Percentiles rank a stretch among this genome's conserved stretches.
These are phyloP conservation scores for Phytophthora tentaculata DNA, from an alignment of 352 stramenopile genomes.

Conservation along the genomic window DNA sequence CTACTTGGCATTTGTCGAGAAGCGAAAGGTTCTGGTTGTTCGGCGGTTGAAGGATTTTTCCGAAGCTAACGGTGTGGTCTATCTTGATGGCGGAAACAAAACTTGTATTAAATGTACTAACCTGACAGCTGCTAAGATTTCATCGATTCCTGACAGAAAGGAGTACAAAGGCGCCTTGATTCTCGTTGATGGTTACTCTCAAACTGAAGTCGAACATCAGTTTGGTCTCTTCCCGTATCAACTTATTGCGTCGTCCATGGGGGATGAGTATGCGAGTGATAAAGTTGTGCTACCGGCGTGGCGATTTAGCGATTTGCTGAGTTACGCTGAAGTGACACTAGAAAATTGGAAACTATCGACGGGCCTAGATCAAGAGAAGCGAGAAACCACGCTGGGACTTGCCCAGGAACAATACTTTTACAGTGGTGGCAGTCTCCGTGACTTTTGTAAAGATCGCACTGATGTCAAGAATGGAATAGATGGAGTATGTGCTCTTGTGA, in stretches of 20 bases:
- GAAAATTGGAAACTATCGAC: slow-evolving; percentile 28
- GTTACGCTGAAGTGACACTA: slow-evolving; percentile 23
- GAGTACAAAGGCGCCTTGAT: slow-evolving; percentile 26
- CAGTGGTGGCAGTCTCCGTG: slow-evolving; percentile 36
- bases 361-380: slow-evolving; percentile 11
- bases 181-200: slow-evolving; percentile 32
- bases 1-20: slow-evolving; percentile 33
- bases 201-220: slow-evolving; percentile 19
- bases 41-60: slow-evolving; percentile 22
- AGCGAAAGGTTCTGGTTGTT: slow-evolving; percentile 30
- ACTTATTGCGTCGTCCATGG: slow-evolving; percentile 22
- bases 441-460: slow-evolving; percentile 23
- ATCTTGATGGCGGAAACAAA: slow-evolving; percentile 22
- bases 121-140: slow-evolving; percentile 20
- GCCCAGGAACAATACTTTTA: slow-evolving; percentile 35
- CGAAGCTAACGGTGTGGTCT: slow-evolving; percentile 22
- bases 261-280: slow-evolving; percentile 9
- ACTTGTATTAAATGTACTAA: slow-evolving; percentile 24
- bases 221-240: slow-evolving; percentile 26
- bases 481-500: slow-evolving; percentile 15
- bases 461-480: slow-evolving; percentile 29
- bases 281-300: slow-evolving; percentile 31
- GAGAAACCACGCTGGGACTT: slow-evolving; percentile 8
- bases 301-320: slow-evolving; percentile 25
- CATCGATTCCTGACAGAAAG: slow-evolving; percentile 24